Percentiles rank a stretch among this genome's conserved stretches.
Conservation (phyloP, 2,329 filamentous ascomycete genomes). For the Endothia cerciana region DNA sequence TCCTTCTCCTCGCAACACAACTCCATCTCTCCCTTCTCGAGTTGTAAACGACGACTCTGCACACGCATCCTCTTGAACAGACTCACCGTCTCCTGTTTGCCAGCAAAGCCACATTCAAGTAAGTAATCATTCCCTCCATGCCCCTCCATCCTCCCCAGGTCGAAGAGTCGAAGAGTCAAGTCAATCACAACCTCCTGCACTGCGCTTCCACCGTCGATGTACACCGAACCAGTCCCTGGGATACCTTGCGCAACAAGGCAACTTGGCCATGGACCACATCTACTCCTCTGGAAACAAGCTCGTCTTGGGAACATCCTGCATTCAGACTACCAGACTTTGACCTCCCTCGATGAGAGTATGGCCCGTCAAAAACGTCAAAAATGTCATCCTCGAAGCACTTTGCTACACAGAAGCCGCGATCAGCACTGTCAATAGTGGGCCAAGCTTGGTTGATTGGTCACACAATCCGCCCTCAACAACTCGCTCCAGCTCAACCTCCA, state of each 20-base stretch:
- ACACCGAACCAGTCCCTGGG: neutral
- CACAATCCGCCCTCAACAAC: neutral
- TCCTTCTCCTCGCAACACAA: conserved; percentile 14
- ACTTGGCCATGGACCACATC: neutral
- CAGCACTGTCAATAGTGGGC: neutral
- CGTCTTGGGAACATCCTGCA: no score
- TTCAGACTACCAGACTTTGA: neutral
- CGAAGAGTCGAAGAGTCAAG: conserved; percentile 23
- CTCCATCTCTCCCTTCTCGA: conserved; percentile 15
- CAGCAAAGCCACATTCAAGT: conserved; percentile 11
- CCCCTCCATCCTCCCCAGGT: conserved; percentile 7
- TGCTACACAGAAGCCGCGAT: neutral
- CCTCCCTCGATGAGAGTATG: neutral
- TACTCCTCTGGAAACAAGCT: neutral
- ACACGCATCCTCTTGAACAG: conserved; percentile 3
- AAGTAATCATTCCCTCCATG: conserved; percentile 18
- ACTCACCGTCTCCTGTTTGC: neutral
- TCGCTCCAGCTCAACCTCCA: neutral
- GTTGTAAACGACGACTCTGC: conserved; percentile 11
- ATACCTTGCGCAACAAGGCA: neutral
- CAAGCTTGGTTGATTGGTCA: neutral
- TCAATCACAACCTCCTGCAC: neutral
- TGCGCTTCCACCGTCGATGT: conserved; percentile 8
- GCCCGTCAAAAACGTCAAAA: neutral
- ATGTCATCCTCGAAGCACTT: neutral